phyloP scores from a whole-genome alignment of 345 rosid genomes.

The Nasturtium officinale region DNA sequence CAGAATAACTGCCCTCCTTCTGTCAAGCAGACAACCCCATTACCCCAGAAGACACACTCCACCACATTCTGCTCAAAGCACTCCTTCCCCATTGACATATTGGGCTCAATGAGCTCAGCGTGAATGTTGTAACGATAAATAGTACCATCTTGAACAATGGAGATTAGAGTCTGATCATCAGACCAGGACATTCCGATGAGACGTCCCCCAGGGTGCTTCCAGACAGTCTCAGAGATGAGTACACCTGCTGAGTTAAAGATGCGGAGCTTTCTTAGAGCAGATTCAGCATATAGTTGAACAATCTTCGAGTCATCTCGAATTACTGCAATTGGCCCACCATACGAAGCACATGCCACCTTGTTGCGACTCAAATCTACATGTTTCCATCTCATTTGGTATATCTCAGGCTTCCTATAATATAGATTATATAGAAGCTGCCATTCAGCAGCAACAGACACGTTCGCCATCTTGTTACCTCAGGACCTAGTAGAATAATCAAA shows the following conservation, averaged over 20 bases:
- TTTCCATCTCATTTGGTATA: slow-evolving; percentile 86
- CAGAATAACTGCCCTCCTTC: slow-evolving; percentile 69
- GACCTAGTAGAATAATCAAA: slow-evolving; percentile 7
- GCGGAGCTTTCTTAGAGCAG: slow-evolving; percentile 96
- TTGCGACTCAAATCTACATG: slow-evolving; percentile 83
- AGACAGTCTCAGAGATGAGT: slow-evolving; percentile 74
- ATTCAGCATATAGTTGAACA: slow-evolving; percentile 93
- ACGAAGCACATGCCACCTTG: slow-evolving; percentile 93
- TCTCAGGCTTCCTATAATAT: slow-evolving; percentile 89
- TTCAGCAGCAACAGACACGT: slow-evolving; percentile 92
- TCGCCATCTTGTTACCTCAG: slow-evolving; percentile 57
- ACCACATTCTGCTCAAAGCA: slow-evolving; percentile 91
- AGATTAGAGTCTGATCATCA: slow-evolving; percentile 78
- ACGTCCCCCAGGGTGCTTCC: slow-evolving; percentile 96
- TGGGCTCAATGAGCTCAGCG: slow-evolving; percentile 77
- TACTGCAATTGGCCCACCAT: slow-evolving; percentile 89
- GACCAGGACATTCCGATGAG: slow-evolving; percentile 94
- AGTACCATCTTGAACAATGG: slow-evolving; percentile 93
- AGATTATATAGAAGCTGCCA: slow-evolving; percentile 91
- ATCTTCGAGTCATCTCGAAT: slow-evolving; percentile 99
- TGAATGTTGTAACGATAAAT: slow-evolving; percentile 78
- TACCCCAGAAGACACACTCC: slow-evolving; percentile 91
- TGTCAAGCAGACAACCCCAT: slow-evolving; percentile 86
- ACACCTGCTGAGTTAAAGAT: slow-evolving; percentile 88
- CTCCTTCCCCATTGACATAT: slow-evolving; percentile 71